Evolutionary conservation across 371 early-diverging fungal species (phyloP), one percentile per base, ranked within the genome.

Genomic region (Sporodiniella umbellata): DNA sequence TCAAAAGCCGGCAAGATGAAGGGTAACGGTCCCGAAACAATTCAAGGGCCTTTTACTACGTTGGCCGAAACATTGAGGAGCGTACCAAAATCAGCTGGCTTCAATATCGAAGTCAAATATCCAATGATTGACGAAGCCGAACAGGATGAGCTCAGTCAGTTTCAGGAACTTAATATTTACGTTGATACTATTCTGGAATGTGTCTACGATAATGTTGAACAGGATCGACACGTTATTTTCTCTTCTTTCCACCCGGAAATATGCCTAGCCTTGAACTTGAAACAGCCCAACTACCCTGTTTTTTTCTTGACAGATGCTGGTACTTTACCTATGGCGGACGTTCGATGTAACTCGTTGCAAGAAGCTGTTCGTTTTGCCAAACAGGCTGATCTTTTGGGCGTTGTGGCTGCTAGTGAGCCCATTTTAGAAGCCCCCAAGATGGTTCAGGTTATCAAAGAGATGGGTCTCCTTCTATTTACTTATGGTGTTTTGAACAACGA

Each of bases 51-150:
- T 0, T 92, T 93, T 60, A 81, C 91, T 0, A 95, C 94, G 3
- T 69, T 96, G 28, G 80, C 78, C 31, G 90, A 92, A 17, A 80
- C 88, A 17, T 75, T 94, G 47, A 81, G 81, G 78, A 73, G 75
- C 18, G 88, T 94, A 6, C 95, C 96, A 0, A 62, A 70, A 11
- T 52, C 74, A 5, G 81, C 90, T 10, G 98, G 95, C 7, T 93
- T 96, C 58, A 96, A 98, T 56, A 88, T 99, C 48, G 99, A 99
- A 68, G 83, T 98, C 58, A 99, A 99, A 68, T 98, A 98, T 58
- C 97, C 98, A 0, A 85, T 89, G 82, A 68, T 84, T 15, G 87
- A 92, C 51, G 96, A 97, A 60, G 89, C 90, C 11, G 90, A 92
- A 66, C 75, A 73, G 21, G 86, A 84, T 33, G 78, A 83, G 23